Conservation (phyloP, 352 stramenopile genomes). For the Peronospora tabacina region DNA sequence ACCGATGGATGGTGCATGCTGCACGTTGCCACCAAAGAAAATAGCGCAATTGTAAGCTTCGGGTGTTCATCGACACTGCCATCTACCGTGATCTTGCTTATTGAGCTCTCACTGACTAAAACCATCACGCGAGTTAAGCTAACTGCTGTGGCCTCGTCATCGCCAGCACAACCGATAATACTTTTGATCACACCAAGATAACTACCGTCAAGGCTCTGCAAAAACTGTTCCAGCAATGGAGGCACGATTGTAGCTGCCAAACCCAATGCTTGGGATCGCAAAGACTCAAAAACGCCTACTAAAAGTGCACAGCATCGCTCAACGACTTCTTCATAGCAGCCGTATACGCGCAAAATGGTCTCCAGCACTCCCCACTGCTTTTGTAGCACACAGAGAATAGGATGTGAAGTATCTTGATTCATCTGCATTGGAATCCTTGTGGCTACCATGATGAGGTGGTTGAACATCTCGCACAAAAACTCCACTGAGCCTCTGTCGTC, state of each 20-base stretch:
- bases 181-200: slow-evolving; percentile 67
- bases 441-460: slow-evolving; percentile 50
- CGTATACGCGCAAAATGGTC: slow-evolving; percentile 42
- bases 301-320: slow-evolving; percentile 51
- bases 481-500: slow-evolving; percentile 44
- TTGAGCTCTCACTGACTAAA: slow-evolving; percentile 45
- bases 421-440: slow-evolving; percentile 52
- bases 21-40: slow-evolving; percentile 53
- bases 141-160: slow-evolving; percentile 46
- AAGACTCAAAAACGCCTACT: slow-evolving; percentile 48
- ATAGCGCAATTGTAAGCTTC: slow-evolving; percentile 39
- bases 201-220: slow-evolving; percentile 43
- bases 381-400: slow-evolving; percentile 47
- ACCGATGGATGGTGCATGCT: slow-evolving; percentile 50
- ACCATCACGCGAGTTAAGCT: slow-evolving; percentile 63
- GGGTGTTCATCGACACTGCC: slow-evolving; percentile 50
- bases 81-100: slow-evolving; percentile 45
- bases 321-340: slow-evolving; percentile 46
- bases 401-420: slow-evolving; percentile 52
- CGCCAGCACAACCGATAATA: slow-evolving; percentile 50
- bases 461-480: slow-evolving; percentile 52
- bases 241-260: slow-evolving; percentile 58
- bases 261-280: slow-evolving; percentile 55
- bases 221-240: slow-evolving; percentile 54
- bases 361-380: slow-evolving; percentile 51